Base-by-base conservation (phyloP, 1,284 basidiomycete genomes). In the Xerocomus nothofagi region DNA sequence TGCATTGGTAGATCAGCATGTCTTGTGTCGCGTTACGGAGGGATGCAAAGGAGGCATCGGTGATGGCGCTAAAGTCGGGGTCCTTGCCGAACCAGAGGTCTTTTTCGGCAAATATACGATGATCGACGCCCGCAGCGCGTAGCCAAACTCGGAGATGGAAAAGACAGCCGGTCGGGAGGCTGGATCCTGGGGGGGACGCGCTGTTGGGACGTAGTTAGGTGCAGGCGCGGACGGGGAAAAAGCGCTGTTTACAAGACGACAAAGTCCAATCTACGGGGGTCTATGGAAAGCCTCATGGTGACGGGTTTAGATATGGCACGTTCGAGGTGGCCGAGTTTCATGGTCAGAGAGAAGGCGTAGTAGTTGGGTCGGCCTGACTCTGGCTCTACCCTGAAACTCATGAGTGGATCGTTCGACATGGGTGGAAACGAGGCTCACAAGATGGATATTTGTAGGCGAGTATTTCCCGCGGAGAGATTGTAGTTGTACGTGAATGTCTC, bases 11-110 rank as follows among this genome's bases (percentile, higher is more conserved):
- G 30, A 79, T 57, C 50, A 78, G 73, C 56, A 71, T 65, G 47
- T 73, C 73, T 12, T 70, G 55, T 15, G 72, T 70, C 20, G 68
- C 64, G 32, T 55, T 70, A 51, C 72, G 75, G 48, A 79, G 61
- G 31, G 72, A 60, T 33, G 80, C 77, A 57, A 79, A 78, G 2
- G 77, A 76, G 11, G 77, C 80, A 45, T 81, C 73, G n/a, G 68
- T 65, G 34, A 84, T 75, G 1, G 75, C 68, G 36, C 68, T 63
- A 59, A 84, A 84, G 57, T 84, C 79, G 4, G 78, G 79, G 56
- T 84, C 80, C 58, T 71, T 77, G 11, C 77, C 81, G 8, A 84
- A 64, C 80, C 80, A 83, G 21, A 84, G 58, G 20, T 81, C 78
- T 55, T 81, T 79, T 18, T 79, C 78, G 33, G 73, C 73, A 56